Conservation (phyloP, 352 stramenopile genomes). For the Globisporangium orthogonon region DNA sequence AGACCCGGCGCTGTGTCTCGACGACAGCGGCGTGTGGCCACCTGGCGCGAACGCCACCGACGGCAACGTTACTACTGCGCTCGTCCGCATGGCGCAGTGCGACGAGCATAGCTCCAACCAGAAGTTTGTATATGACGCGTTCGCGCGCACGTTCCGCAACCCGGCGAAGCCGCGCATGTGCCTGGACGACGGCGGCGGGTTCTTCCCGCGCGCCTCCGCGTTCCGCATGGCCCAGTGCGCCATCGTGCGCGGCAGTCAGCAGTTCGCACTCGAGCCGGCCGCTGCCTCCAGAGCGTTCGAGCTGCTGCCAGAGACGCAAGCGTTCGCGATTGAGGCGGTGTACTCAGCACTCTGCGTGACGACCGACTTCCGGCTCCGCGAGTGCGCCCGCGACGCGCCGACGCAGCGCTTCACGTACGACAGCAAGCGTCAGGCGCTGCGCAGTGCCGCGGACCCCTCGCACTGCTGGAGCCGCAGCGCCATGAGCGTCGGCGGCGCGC, state of each 20-base stretch:
- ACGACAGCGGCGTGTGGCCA: conserved; percentile 6
- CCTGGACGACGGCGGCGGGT: conserved; percentile 9
- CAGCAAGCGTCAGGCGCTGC: conserved; percentile 3
- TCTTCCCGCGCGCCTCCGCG: not conserved
- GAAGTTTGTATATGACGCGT: conserved; percentile 8
- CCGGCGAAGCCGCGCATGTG: conserved; percentile 1
- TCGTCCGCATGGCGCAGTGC: not conserved
- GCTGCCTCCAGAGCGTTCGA: not conserved
- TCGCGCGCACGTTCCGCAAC: conserved; percentile 2
- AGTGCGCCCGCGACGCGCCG: not conserved
- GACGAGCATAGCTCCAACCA: conserved; percentile 3
- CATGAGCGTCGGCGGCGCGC: not conserved
- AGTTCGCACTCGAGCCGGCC: conserved; percentile 7
- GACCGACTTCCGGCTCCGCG: not conserved
- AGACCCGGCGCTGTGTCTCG: conserved; percentile 3
- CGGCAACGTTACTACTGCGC: not conserved
- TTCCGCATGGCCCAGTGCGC: conserved; percentile 8
- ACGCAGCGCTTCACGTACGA: conserved; percentile 7
- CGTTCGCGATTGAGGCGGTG: conserved; percentile 9
- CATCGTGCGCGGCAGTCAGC: conserved; percentile 2
- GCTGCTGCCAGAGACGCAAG: not conserved
- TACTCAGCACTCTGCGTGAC: conserved; percentile 6
- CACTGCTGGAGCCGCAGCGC: conserved; percentile 8
- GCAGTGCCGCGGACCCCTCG: not conserved
- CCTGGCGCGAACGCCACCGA: not conserved